These are phyloP conservation scores for Fusarium newnesense DNA, from an alignment of 2,329 filamentous ascomycete genomes.

Conservation along the genomic window DNA sequence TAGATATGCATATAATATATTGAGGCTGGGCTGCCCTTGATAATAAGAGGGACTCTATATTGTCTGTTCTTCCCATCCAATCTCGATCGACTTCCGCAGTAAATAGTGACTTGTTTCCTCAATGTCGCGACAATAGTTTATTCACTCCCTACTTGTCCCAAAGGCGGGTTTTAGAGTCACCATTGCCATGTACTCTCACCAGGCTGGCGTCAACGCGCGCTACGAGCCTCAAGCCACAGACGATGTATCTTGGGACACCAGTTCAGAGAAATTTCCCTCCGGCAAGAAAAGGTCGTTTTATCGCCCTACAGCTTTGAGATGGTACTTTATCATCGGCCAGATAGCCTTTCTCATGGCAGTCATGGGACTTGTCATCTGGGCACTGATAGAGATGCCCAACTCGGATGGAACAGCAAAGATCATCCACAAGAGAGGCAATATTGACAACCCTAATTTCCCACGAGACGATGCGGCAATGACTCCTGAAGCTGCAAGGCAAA, in stretches of 20 bases:
- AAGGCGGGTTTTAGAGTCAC: background rate
- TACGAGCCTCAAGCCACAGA: constrained; percentile 41
- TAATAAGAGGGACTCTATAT: background rate
- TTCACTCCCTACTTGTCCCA: background rate
- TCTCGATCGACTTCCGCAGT: background rate
- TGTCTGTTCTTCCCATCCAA: background rate
- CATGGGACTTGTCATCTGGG: constrained; percentile 41
- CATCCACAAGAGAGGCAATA: constrained; percentile 19
- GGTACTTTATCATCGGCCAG: constrained; percentile 38
- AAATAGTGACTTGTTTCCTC: background rate
- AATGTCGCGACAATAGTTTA: background rate
- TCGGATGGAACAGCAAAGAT: constrained; percentile 39
- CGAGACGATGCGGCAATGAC: constrained; percentile 1
- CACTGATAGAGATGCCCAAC: constrained; percentile 38
- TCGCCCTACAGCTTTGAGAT: constrained; percentile 40
- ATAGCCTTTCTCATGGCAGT: constrained; percentile 30
- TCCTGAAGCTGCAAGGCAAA: background rate
- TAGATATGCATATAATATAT: constrained; percentile 1
- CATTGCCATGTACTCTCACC: constrained; percentile 34
- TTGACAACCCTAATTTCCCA: background rate
- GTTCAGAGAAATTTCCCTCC: constrained; percentile 18
- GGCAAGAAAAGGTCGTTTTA: constrained; percentile 35
- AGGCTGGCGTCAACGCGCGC: constrained; percentile 29
- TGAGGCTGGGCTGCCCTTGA: constrained; percentile 7
- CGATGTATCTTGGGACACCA: constrained; percentile 36